Conservation (phyloP, 768 basidiomycete species). For the Bullera alba region DNA sequence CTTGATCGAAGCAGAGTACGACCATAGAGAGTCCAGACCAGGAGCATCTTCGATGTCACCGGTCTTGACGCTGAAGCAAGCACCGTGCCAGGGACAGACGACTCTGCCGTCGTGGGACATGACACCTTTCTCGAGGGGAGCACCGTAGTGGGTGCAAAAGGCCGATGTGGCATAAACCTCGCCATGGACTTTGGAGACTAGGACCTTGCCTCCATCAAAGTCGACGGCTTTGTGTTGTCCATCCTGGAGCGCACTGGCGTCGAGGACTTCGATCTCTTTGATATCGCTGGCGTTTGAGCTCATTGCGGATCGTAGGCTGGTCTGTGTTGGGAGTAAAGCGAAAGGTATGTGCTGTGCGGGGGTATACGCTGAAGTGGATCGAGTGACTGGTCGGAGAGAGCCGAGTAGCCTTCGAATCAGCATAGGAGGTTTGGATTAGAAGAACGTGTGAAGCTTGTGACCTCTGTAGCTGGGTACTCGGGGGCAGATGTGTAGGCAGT, state of each 20-base stretch:
- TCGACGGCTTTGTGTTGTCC: constrained; percentile 75
- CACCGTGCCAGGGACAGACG: constrained; percentile 86
- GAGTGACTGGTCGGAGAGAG: too few species aligned
- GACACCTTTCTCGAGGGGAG: constrained; percentile 75
- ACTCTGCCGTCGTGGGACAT: constrained; percentile 70
- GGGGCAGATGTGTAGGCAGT: too few species aligned
- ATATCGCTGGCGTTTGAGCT: constrained; percentile 7
- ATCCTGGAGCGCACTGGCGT: constrained; percentile 57
- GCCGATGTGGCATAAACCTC: constrained; percentile 69
- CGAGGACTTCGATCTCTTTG: constrained; percentile 51
- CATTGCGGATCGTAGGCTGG: too few species aligned
- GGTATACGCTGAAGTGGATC: too few species aligned
- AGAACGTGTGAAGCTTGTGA: too few species aligned
- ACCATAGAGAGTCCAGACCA: constrained; percentile 69
- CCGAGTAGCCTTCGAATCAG: too few species aligned
- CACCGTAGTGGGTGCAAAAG: constrained; percentile 89
- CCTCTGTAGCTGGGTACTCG: too few species aligned
- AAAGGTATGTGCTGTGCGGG: too few species aligned
- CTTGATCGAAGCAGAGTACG: constrained; percentile 61
- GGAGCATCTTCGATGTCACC: constrained; percentile 68
- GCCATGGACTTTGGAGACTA: constrained; percentile 68
- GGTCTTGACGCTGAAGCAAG: constrained; percentile 79
- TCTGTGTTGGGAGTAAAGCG: too few species aligned
- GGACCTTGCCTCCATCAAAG: constrained; percentile 67
- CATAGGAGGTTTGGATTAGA: too few species aligned